Conservation (phyloP, 257 asterid species). For the Ocimum tenuiflorum region DNA sequence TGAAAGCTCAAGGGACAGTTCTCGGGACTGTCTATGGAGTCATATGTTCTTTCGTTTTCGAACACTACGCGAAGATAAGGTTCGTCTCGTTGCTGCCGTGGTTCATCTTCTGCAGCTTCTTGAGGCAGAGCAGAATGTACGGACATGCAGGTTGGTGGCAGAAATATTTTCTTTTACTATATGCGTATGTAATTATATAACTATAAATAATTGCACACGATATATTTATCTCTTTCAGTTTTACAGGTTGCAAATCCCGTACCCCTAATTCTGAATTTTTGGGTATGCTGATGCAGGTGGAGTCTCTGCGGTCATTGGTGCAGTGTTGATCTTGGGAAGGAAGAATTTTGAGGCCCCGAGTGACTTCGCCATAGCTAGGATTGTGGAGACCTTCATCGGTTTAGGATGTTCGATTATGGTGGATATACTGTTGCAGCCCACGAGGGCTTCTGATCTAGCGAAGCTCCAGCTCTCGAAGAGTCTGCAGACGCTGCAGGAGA, state of each 20-base stretch:
- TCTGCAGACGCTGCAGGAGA: conserved; percentile 34
- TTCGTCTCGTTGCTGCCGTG: conserved; percentile 78
- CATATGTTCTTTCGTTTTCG: conserved; percentile 61
- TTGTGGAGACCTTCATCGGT: conserved; percentile 76
- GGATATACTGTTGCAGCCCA: conserved; percentile 65
- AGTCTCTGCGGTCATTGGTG: conserved; percentile 70
- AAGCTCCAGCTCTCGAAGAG: conserved; percentile 42
- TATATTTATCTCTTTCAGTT: too few species aligned
- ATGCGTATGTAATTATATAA: too few species aligned
- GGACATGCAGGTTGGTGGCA: too few species aligned
- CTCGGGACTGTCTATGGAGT: conserved; percentile 79
- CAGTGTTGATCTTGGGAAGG: conserved; percentile 63
- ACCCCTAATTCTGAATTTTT: too few species aligned
- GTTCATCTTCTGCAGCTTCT: conserved; percentile 63
- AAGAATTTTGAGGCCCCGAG: conserved; percentile 61
- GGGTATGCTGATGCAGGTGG: too few species aligned
- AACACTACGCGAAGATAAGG: conserved; percentile 42
- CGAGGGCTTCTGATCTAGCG: conserved; percentile 66
- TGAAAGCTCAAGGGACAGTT: conserved; percentile 84
- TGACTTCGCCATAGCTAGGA: conserved; percentile 76
- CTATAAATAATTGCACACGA: too few species aligned
- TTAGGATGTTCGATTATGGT: conserved; percentile 67
- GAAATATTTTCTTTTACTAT: too few species aligned
- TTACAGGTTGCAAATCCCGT: too few species aligned
- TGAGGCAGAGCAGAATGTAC: conserved; percentile 63